Base-by-base conservation (phyloP, 2,329 filamentous ascomycete genomes). In the Pezizomycotina sp. region DNA sequence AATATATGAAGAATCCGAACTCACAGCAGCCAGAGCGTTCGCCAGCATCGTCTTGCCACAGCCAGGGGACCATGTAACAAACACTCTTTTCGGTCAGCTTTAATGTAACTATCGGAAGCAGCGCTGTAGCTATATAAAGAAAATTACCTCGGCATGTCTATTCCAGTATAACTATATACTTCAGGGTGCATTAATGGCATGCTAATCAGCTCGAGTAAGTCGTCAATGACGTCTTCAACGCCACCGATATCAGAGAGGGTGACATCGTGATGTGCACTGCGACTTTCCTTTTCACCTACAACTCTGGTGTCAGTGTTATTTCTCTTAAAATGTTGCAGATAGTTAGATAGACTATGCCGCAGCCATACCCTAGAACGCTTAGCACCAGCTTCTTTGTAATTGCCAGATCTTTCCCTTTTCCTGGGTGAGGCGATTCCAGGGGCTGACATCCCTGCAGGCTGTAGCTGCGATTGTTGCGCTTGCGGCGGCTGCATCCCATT, bases 41-140 rank as follows among this genome's bases (percentile, higher is more conserved):
- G 78, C 77, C 40, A 91, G 72, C 62, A 80, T 75, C 0, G 81
- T 91, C 57, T 91, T 91, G 48, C 81, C 81, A 52, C 81, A 89
- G 16, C 81, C 81, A 2, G 81, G 80, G 81, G 81, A 0, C 81
- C 81, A 56, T 91, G 77, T 4, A 91, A 64, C 15, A 91, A 59
- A 45, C 46, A 4, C 46, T 9, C n/a, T n/a, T n/a, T n/a, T n/a
- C 8, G 13, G 8, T 14, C 8, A 8, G 9, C 8, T 9, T 8
- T 29, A 29, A 8, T 8, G 8, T 8, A 14, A 9, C 8, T 8
- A 8, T 8, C 13, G 27, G 9, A 14, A 29, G 13, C 8, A 8
- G 34, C 13, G 46, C 45, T 4, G 45, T 36, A 4, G 41, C 34
- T 8, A 48, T 39, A 42, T n/a, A n/a, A n/a, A n/a, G n/a, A n/a